Base-by-base conservation (phyloP, 2,329 filamentous ascomycete species). In the Cordyceps cateniannulata region DNA sequence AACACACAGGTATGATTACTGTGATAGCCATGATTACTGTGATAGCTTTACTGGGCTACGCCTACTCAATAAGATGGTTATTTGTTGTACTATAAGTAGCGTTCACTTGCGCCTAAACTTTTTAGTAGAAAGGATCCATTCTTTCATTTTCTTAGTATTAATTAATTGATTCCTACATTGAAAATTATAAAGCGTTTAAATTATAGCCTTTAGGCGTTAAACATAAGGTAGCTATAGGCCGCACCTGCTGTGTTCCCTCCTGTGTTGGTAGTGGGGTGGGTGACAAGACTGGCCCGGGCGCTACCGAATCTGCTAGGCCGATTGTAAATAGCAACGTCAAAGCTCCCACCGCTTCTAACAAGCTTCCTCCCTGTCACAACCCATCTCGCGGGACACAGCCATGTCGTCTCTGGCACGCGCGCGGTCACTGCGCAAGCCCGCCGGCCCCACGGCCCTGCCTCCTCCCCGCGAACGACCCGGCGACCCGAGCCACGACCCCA, bases 331-430 rank as follows among this genome's bases (percentile, higher is more conserved):
- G 47, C 48, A 59, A 22, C 38, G 3, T 59, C 48, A 14, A 49
- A 29, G 24, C 48, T 44, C 8, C 38, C 20, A 53, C 18, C 38
- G 38, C n/a, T 18, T 32, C 48, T 18, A 54, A 25, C 38, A 16
- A 24, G 40, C 25, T 22, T 12, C 24, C 27, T 48, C 27, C 42
- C 16, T 42, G 40, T 27, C 42, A n/a, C 50, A 55, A 35, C 32
- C 27, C 9, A 42, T 27, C 29, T 48, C n/a, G 12, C 9, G 32
- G 5, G 38, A 18, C 14, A 16, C 50, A 20, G 66, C 49, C 60
- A 80, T 79, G 77, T 76, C 77, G 51, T 77, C 78, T 8, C 66
- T 79, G 63, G 71, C 75, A 58, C 77, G 81, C 57, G 73, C 79
- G 32, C 76, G 79, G 20, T 82, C 81, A 3, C 65, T 83, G 60